Percentiles rank a stretch among this genome's conserved stretches.
phyloP scores from a whole-genome alignment of 495 filamentous ascomycete species.

The Rusavskia elegans region DNA sequence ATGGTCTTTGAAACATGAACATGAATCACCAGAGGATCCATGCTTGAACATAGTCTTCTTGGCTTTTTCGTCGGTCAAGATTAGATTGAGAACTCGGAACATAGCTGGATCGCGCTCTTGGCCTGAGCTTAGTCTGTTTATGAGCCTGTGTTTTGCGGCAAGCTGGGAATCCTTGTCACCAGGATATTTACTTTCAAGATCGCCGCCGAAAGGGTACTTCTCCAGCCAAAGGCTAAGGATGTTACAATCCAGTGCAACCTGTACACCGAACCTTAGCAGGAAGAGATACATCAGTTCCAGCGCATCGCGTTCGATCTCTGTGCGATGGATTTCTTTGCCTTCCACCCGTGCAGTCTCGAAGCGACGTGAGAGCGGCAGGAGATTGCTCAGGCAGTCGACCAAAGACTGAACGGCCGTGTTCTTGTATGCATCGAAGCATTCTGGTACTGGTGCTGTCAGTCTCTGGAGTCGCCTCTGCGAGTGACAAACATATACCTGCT shows the following conservation, averaged over 20 bases:
- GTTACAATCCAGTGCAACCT: neutral
- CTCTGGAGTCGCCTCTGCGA: neutral
- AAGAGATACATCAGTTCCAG: conserved; percentile 4
- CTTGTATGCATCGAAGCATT: neutral
- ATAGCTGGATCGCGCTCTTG: conserved; percentile 20
- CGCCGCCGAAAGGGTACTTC: conserved; percentile 28
- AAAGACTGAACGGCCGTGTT: neutral
- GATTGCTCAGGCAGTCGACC: neutral
- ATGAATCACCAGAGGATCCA: conserved; percentile 23
- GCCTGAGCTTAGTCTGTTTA: neutral
- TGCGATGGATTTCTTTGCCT: neutral
- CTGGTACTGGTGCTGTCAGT: neutral
- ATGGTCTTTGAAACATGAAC: conserved; percentile 20
- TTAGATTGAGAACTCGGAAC: conserved; percentile 25
- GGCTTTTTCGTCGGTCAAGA: conserved; percentile 20
- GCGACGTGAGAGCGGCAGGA: conserved; percentile 1
- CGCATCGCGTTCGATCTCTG: conserved; percentile 4
- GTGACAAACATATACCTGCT: conserved; percentile 17
- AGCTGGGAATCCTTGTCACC: neutral
- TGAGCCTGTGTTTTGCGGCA: neutral
- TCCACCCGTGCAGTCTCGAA: neutral
- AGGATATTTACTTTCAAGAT: neutral
- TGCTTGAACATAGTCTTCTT: conserved; percentile 28
- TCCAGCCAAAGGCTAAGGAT: conserved; percentile 31
- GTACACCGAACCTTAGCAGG: neutral